These are phyloP conservation scores for Lachnellula occidentalis DNA, from an alignment of 2,329 filamentous ascomycete genomes.

Conservation along the genomic window DNA sequence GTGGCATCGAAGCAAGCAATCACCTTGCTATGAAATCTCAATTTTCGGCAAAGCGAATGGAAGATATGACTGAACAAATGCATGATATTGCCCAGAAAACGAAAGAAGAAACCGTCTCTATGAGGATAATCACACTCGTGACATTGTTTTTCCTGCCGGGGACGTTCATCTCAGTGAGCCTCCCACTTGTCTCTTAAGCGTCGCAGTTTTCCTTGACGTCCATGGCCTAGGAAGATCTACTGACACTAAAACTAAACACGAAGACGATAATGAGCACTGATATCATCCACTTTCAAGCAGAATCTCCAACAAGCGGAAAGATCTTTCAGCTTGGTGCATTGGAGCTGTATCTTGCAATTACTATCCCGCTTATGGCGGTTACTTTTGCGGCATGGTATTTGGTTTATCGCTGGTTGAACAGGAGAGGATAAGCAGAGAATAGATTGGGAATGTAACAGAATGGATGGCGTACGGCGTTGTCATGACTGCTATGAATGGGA, in stretches of 20 bases:
- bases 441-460: not conserved
- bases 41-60: slow-evolving; percentile 17
- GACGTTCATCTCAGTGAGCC: slow-evolving; percentile 38
- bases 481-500: not conserved
- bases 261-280: slow-evolving; percentile 39
- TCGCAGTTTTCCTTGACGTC: not conserved
- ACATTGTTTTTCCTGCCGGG: slow-evolving; percentile 39
- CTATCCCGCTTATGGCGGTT: slow-evolving; percentile 32
- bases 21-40: slow-evolving; percentile 24
- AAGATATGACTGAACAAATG: slow-evolving; percentile 28
- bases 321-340: slow-evolving; percentile 24
- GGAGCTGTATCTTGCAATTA: slow-evolving; percentile 32
- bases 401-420: slow-evolving; percentile 30
- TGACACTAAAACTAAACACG: not conserved
- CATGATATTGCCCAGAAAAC: slow-evolving; percentile 33
- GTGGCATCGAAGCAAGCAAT: slow-evolving; percentile 30
- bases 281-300: slow-evolving; percentile 28
- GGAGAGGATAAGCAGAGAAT: slow-evolving; percentile 1
- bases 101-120: slow-evolving; percentile 36
- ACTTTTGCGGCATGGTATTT: slow-evolving; percentile 33
- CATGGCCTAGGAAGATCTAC: not conserved
- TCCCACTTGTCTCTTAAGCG: not conserved
- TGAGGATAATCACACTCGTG: slow-evolving; percentile 38
- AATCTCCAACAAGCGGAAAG: slow-evolving; percentile 3
- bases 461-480: not conserved